Evolutionary conservation across 2,329 filamentous ascomycete species (phyloP), one percentile per base, ranked within the genome.

Genomic region (Penicillium sp.): DNA sequence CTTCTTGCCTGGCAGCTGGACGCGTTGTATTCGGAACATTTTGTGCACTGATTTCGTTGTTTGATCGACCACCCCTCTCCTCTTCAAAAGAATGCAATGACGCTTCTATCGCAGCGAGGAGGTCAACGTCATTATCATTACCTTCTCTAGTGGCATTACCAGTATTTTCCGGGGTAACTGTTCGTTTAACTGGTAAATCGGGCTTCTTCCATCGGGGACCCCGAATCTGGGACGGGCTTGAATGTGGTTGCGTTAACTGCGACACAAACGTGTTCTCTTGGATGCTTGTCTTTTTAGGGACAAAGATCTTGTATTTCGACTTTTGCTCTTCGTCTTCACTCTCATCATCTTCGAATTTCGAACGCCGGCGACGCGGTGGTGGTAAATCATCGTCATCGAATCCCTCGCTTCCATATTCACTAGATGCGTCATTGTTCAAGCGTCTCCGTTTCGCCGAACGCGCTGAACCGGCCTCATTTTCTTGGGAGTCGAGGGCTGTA

Each of bases 191-290:
- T 1, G 16, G 26, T 14, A 65, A 61, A 35, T 67, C 70, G 16
- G 75, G 73, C 59, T 77, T 79, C 59, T 73, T 78, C 74, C 79
- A 82, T 56, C 79, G 74, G 11, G 79, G 75, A 1, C 79, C 78
- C 60, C 79, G 74, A 55, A 81, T 78, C 58, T 74, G 69, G 51
- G 79, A 80, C 2, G 80, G 80, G 59, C 78, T 80, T 1, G 79
- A 81, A 53, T 69, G 68, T 40, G 76, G 74, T 52, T 77, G 75
- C 4, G 77, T 78, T 46, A 78, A 68, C 60, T 79, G 77, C 0
- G 76, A 79, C 18, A 79, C 76, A 56, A 78, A 79, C 3, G 74
- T 73, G 52, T 78, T 72, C 33, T 75, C 70, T 52, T 72, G 74
- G 4, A 68, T 56, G n/a, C 68, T 71, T 14, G 60, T 68, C 48